Base-by-base conservation (phyloP, 306 rosid genomes). In the Cucurbita moschata region DNA sequence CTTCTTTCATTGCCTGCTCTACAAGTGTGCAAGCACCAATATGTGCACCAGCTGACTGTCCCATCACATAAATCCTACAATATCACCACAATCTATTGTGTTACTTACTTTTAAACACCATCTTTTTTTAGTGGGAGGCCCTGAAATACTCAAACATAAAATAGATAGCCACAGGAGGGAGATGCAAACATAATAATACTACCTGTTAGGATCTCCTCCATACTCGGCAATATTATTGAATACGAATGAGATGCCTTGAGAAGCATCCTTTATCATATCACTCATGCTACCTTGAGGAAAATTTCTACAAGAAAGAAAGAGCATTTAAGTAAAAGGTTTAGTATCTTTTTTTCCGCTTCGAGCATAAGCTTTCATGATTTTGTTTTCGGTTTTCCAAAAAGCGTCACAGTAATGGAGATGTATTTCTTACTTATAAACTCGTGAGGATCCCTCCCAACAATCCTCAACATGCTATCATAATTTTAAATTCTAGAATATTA, bases 41-140 rank as follows among this genome's bases (percentile, higher is more conserved):
- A 84, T 93, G 98, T 63, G 98, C 97, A 73, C 98, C 98, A 57
- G 98, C 98, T 55, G 98, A 93, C 81, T 93, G 98, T 76, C 98
- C 98, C 98, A 93, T 93, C 61, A 93, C 75, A 79, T 85, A 93
- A 85, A 93, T 84, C 86, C 98, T 93, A 77, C 21, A 54, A 16
- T 19, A 71, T 73, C 69, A 61, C 16, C 73, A 80, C 8, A 67
- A 77, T 1, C 13, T 37, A 71, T 47, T 56, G 21, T 56, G 37
- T 0, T 21, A 21, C 23, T 56, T 4, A 9, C 37, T 19, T 37
- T 37, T 19, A 9, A 8, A 55, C 60, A 55, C 19, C 23, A 55
- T 55, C 18, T 11, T 55, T 55, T 56, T 9, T 6, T 21, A 21
- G 23, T 21, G 23, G 23, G 23, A 21, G 23, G 1, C 23, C 23